Evolutionary conservation across 2,329 filamentous ascomycete species (phyloP), one percentile per base, ranked within the genome.

Genomic region (Daldinia sp.): DNA sequence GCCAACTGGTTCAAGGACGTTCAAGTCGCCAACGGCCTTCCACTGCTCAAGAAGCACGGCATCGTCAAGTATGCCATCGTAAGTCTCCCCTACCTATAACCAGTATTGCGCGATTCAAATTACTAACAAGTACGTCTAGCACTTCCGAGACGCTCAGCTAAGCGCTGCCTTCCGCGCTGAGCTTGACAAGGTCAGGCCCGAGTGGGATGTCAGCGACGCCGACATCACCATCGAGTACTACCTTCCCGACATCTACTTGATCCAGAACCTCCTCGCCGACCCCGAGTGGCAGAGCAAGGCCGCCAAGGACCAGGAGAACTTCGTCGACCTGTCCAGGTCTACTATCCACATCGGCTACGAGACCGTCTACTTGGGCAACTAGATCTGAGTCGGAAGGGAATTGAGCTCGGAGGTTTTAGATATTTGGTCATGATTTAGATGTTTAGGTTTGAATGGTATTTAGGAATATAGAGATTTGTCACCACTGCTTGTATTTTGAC

Each of bases 181-280:
- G 2, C 15, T 63, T 13, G 23, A 59, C 3, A 59, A 55, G 13
- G 29, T 49, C 17, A 27, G 30, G n/a, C 54, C 58, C 8, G 13
- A 17, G 7, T 63, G 63, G 63, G 58, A 56, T 4, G 21, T 53
- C 13, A 63, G 58, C 50, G 21, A 52, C 49, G 56, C 54, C 29
- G 58, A 59, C 27, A 23, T 65, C 17, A 59, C 62, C 8, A 30
- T 65, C 29, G 58, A 61, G 37, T 63, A 66, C 35, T 58, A 43
- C 32, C 15, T 64, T 27, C 52, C 57, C 11, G 43, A 49, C 30
- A 7, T 61, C 48, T 29, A 17, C n/a, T 48, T 41, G 21, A 23
- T 61, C 7, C 29, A 32, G 45, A 53, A 41, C 7, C 52, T 61
- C 10, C 7, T 57, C 13, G 15, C 15, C 23, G 61, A 64, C 39